Base-by-base conservation (phyloP, 2,329 filamentous ascomycete species). In the Aspergillus flavus region DNA sequence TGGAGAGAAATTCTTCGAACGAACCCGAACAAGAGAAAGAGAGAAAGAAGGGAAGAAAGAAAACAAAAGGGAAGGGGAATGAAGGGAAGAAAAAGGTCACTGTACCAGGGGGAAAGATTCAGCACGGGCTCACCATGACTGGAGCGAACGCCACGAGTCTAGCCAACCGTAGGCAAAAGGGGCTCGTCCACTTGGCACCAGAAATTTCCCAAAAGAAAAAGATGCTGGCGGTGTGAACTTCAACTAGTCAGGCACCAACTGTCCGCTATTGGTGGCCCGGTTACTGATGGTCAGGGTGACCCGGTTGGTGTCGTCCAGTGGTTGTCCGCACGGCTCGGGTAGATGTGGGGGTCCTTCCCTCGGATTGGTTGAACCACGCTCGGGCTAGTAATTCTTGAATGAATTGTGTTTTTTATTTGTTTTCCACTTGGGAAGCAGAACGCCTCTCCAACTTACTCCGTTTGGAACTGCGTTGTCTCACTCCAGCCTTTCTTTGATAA, bases 321-420 rank as follows among this genome's bases (percentile, higher is more conserved):
- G 61, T 61, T 43, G 61, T 36, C 54, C 58, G 57, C 59, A 64
- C 64, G 61, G 64, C 63, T 63, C 62, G 62, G 63, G 59, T 63
- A 63, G 53, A 53, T 36, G 64, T 56, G 54, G 57, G 43, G 50
- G 21, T 6, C 11, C 6, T n/a, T n/a, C 3, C 21, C 28, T 26
- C 2, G 14, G 23, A 30, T 52, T 52, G 48, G 23, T 30, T 30
- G 14, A 28, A 14, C 16, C 39, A 41, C 16, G 9, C 6, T 41
- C 6, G 5, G 19, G 7, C 39, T n/a, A 41, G 39, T 41, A 36
- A 36, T 36, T 36, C 34, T 14, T 36, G 34, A 36, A 36, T 36
- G 34, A 36, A 36, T 36, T 36, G 34, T 36, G 11, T 1, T 36
- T 36, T 36, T 16, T 5, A 16, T 14, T 36, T 36, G 34, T 36